Evolutionary conservation across 1,139 yeast genomes (phyloP).

Genomic region (Candida sp.): DNA sequence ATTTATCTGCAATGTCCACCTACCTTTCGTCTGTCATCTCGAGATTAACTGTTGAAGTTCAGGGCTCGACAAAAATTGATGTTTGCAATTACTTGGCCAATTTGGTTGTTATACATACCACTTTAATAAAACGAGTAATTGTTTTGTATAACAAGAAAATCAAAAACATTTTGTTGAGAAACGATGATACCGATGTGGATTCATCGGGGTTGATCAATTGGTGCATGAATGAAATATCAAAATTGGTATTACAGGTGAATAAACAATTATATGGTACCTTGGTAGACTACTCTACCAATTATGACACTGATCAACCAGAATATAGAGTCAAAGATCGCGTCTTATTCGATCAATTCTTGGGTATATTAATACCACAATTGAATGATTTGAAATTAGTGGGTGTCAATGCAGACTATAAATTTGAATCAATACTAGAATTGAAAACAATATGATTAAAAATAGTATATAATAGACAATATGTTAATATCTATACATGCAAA

Average conservation of each 20-base stretch:
- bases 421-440: slow-evolving; percentile 29
- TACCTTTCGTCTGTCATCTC: slow-evolving; percentile 33
- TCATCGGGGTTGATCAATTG: slow-evolving; percentile 52
- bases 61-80: slow-evolving; percentile 45
- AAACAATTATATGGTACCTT: slow-evolving; percentile 69
- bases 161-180: slow-evolving; percentile 29
- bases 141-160: slow-evolving; percentile 30
- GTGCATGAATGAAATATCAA: slow-evolving; percentile 67
- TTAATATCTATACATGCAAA: neutral
- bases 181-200: slow-evolving; percentile 27
- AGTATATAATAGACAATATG: neutral
- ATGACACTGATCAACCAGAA: slow-evolving; percentile 22
- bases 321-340: slow-evolving; percentile 27
- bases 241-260: slow-evolving; percentile 56
- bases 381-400: slow-evolving; percentile 64
- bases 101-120: slow-evolving; percentile 38
- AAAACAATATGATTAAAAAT: neutral
- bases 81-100: slow-evolving; percentile 44
- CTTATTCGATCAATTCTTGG: slow-evolving; percentile 42
- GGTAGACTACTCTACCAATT: slow-evolving; percentile 20
- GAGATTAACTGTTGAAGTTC: slow-evolving; percentile 37
- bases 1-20: slow-evolving; percentile 33
- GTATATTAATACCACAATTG: slow-evolving; percentile 57
- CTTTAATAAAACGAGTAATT: slow-evolving; percentile 37
- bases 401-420: slow-evolving; percentile 64